Base-by-base conservation (phyloP, 2,329 filamentous ascomycete genomes). In the Lachnellula suecica region DNA sequence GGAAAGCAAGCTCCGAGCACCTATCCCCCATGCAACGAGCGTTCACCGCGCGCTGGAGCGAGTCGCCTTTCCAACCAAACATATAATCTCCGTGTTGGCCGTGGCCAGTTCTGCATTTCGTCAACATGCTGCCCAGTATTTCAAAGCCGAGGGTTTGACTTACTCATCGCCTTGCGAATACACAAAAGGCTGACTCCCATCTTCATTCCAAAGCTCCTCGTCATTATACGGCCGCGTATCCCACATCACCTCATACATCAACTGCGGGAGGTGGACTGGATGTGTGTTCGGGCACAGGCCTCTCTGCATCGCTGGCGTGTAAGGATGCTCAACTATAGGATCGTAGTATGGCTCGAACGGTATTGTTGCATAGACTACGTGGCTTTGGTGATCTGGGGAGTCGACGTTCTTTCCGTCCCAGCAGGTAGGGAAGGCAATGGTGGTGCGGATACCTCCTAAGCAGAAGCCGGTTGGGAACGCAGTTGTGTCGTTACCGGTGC, bases 361-460 rank as follows among this genome's bases (percentile, higher is more conserved):
- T 2, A 49, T 49, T 4, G 47, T 49, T 3, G 47, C 15, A 22
- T 49, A 49, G 19, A 40, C 47, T 15, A 59, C 53, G 37, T 59
- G 56, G n/a, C 38, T 46, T 19, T 50, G 41, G 23, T 59, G 56
- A 38, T 58, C 48, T 9, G 35, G 40, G 22, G 25, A 41, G 35
- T 57, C 54, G 8, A 58, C 44, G 37, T 59, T 56, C 6, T 24
- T 35, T 9, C 56, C 56, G 37, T 59, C 53, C 56, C 56, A 59
- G 56, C 56, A 59, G 19, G 56, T 52, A 15, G 55, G 56, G 42
- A 59, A 59, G 29, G 80, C 24, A 8, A 50, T 22, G 10, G 24
- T 34, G 7, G 47, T 50, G 11, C 47, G 38, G 25, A 50, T 50
- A n/a, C 47, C 47, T 15, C 47, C 47, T 13, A 17, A 19, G 31